Evolutionary conservation across 345 rosid species (phyloP).

Genomic region (Aethionema arabicum): DNA sequence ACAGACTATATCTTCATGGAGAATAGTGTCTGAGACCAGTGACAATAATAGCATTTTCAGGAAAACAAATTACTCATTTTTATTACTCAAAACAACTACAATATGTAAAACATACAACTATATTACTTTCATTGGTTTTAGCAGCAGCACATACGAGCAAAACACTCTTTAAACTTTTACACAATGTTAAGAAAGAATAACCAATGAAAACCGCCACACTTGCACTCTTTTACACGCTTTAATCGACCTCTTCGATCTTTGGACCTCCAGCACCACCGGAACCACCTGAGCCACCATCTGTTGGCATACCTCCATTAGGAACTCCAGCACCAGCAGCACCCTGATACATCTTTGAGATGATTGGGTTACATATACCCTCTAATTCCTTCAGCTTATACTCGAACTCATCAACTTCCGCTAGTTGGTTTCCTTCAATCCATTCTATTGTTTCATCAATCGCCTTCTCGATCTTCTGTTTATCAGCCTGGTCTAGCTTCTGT

Average conservation of each 20-base stretch:
- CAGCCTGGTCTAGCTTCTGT: constrained; percentile 32
- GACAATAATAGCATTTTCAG: neutral
- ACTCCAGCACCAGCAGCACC: constrained; percentile 31
- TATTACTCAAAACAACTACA: constrained; percentile 19
- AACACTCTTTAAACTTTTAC: neutral
- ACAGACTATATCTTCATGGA: neutral
- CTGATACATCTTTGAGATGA: constrained; percentile 47
- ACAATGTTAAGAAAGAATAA: constrained; percentile 6
- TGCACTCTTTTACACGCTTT: neutral
- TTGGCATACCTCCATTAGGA: constrained; percentile 24
- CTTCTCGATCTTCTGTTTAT: constrained; percentile 42
- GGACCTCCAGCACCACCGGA: constrained; percentile 42
- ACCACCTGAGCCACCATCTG: constrained; percentile 25
- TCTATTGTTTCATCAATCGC: constrained; percentile 42
- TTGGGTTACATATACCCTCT: constrained; percentile 45
- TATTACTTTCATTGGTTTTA: neutral
- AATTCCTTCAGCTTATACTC: constrained; percentile 48
- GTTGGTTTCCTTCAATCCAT: constrained; percentile 47
- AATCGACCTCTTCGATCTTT: constrained; percentile 55
- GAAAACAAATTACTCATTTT: neutral
- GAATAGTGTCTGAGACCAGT: neutral
- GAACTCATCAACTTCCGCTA: constrained; percentile 47
- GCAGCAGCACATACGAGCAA: neutral
- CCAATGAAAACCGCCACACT: neutral
- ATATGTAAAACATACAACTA: constrained; percentile 18